Conservation (phyloP, 305 asterid genomes). For the Ilex paraguariensis region DNA sequence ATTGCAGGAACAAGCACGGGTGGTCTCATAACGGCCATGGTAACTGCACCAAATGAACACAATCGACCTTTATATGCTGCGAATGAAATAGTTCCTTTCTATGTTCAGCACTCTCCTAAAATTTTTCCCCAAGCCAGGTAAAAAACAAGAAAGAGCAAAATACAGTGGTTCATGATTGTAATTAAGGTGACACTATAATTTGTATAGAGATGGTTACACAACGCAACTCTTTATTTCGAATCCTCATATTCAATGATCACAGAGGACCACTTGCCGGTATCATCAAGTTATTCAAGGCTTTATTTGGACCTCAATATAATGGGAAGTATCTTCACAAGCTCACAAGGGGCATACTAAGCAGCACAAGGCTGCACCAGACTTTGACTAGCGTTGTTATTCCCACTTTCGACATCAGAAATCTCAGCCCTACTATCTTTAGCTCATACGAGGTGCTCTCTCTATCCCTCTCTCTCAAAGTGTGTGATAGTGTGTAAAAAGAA, state of each 20-base stretch:
- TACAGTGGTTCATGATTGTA: no score
- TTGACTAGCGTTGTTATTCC: constrained; percentile 52
- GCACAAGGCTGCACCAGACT: constrained; percentile 36
- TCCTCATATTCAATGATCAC: neutral
- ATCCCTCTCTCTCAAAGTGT: neutral
- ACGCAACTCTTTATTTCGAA: no score
- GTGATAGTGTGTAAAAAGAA: no score
- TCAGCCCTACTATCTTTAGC: constrained; percentile 55
- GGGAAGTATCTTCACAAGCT: constrained; percentile 51
- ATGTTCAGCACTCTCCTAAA: neutral
- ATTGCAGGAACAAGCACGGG: neutral
- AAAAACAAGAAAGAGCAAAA: no score
- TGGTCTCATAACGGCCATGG: neutral
- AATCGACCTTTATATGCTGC: constrained; percentile 1
- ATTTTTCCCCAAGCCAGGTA: neutral
- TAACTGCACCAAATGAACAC: neutral
- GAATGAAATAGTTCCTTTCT: neutral
- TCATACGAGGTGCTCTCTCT: constrained; percentile 31
- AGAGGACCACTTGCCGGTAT: constrained; percentile 41
- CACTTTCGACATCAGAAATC: constrained; percentile 51
- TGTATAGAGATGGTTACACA: no score
- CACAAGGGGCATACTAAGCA: constrained; percentile 24
- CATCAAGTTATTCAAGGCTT: constrained; percentile 22
- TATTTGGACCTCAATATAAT: constrained; percentile 44
- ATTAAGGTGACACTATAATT: no score